These are phyloP conservation scores for Sporothrix pseudoabietina DNA, from an alignment of 2,329 filamentous ascomycete species.

Conservation along the genomic window DNA sequence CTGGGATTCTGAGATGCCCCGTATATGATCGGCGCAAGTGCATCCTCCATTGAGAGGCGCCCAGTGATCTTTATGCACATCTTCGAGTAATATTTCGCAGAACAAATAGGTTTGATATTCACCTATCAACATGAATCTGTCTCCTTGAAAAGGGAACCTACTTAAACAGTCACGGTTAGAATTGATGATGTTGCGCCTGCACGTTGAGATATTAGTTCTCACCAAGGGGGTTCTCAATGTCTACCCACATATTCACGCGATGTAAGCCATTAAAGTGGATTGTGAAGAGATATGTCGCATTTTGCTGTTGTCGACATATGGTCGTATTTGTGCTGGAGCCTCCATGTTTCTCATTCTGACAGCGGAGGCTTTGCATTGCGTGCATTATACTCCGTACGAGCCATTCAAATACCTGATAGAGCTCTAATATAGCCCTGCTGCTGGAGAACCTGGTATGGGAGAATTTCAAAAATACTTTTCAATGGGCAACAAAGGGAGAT, in stretches of 20 bases:
- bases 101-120: too few species aligned
- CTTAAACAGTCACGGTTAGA: too few species aligned
- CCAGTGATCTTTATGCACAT: neutral
- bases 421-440: neutral
- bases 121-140: too few species aligned
- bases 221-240: neutral
- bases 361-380: neutral
- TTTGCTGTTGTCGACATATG: neutral
- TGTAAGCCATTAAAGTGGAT: constrained; percentile 4
- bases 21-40: constrained; percentile 9
- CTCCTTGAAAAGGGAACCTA: too few species aligned
- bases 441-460: neutral
- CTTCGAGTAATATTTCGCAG: neutral
- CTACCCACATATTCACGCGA: neutral
- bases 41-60: neutral
- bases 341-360: neutral
- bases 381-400: constrained; percentile 7
- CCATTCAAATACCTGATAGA: neutral
- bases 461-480: neutral
- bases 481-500: neutral
- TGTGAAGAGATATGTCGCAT: neutral
- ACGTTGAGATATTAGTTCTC: neutral
- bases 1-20: constrained; percentile 3
- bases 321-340: neutral
- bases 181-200: neutral